phyloP scores from a whole-genome alignment of 2,329 filamentous ascomycete species.

The Cadophora sp. region DNA sequence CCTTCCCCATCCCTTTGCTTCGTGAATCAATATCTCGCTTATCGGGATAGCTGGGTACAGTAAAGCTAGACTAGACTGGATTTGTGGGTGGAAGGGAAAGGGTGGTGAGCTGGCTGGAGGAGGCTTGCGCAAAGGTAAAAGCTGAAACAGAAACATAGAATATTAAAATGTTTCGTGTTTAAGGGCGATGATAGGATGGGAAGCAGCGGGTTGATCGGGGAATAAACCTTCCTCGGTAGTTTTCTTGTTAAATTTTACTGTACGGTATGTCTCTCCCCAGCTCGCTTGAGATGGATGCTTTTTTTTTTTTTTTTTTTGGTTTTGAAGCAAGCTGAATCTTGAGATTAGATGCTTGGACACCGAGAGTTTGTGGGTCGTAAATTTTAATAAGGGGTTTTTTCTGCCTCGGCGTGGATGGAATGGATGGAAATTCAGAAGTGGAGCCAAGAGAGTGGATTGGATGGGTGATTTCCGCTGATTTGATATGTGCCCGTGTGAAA shows the following conservation, averaged over 20 bases:
- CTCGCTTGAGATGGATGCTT: too few species aligned
- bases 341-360: background rate
- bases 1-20: background rate
- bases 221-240: too few species aligned
- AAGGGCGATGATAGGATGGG: conserved; percentile 1
- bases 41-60: background rate
- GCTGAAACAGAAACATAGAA: conserved; percentile 7
- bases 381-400: background rate
- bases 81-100: background rate
- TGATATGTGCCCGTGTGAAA: too few species aligned
- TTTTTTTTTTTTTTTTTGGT: too few species aligned
- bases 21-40: conserved; percentile 1
- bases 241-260: too few species aligned
- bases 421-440: background rate
- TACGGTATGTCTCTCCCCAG: background rate
- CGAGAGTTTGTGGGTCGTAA: background rate
- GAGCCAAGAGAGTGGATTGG: background rate
- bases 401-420: background rate
- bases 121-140: background rate
- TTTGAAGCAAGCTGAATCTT: background rate
- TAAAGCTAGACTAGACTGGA: background rate
- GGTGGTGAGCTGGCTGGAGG: background rate
- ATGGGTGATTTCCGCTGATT: conserved; percentile 9
- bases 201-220: background rate
- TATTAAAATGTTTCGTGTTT: background rate